These are phyloP conservation scores for Retiboletus fuscus DNA, from an alignment of 1,284 basidiomycete species.

Conservation along the genomic window DNA sequence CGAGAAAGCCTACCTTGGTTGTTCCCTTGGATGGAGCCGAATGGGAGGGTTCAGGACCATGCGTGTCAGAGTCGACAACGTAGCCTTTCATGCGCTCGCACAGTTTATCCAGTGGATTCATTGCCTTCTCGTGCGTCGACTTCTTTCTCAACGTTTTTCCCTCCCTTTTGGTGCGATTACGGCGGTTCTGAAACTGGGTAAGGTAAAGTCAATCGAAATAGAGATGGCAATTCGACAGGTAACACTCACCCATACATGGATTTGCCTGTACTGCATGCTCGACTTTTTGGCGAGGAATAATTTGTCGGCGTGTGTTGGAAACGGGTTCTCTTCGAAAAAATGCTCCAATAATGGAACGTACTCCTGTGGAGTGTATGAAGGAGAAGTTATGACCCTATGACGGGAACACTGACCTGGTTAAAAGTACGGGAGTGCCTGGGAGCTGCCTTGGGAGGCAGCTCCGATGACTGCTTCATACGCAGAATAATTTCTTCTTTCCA, in stretches of 20 bases:
- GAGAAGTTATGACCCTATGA: rapidly evolving
- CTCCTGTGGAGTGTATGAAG: slow-evolving; percentile 45
- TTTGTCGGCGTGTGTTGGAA: slow-evolving; percentile 61
- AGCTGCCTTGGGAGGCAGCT: rapidly evolving
- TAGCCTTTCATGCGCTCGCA: not conserved
- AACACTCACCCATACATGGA: slow-evolving; percentile 67
- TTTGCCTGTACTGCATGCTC: slow-evolving; percentile 63
- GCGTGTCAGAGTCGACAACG: not conserved
- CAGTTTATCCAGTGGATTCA: not conserved
- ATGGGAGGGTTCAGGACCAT: rapidly evolving
- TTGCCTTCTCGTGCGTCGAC: not conserved
- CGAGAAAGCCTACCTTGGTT: slow-evolving; percentile 4
- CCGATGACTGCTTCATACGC: not conserved
- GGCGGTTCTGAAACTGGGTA: slow-evolving; percentile 40
- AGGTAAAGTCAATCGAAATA: not conserved
- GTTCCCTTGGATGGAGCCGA: rapidly evolving
- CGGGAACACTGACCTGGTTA: slow-evolving; percentile 10
- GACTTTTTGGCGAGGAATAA: slow-evolving; percentile 56
- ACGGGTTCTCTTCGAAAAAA: slow-evolving; percentile 64
- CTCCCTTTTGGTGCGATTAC: slow-evolving; percentile 36
- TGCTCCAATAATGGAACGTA: slow-evolving; percentile 61
- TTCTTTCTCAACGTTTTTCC: slow-evolving; percentile 13
- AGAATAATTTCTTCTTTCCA: slow-evolving; percentile 27
- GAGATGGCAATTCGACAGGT: no score
- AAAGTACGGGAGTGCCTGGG: slow-evolving; percentile 8